phyloP scores from a whole-genome alignment of 257 asterid genomes.

The Cynanchum wilfordii region DNA sequence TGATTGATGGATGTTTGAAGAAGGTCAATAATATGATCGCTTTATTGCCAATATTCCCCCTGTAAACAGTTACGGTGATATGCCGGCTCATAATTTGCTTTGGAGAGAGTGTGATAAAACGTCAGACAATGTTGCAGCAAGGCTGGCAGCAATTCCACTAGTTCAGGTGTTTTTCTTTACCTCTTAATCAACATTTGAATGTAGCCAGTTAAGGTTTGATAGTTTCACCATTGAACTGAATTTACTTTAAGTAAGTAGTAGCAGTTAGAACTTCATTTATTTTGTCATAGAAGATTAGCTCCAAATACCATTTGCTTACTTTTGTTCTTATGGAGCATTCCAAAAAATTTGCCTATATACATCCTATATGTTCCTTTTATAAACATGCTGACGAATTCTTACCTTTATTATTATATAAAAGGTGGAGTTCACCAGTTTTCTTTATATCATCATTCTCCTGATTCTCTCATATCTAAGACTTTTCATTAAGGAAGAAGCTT shows the following conservation, averaged over 20 bases:
- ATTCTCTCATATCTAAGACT: not conserved
- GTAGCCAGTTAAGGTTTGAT: not conserved
- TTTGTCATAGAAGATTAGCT: too few species aligned
- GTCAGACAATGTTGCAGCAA: constrained; percentile 74
- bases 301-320: not conserved
- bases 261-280: not conserved
- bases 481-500: not conserved
- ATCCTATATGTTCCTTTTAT: not conserved
- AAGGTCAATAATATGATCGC: constrained; percentile 11
- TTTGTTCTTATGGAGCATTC: not conserved
- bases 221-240: not conserved
- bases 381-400: not conserved
- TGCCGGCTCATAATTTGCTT: constrained; percentile 86
- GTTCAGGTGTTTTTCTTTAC: constrained; percentile 59
- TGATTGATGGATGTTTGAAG: not conserved
- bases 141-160: constrained; percentile 85
- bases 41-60: constrained; percentile 14
- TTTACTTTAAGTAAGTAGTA: not conserved
- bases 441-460: not conserved
- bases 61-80: constrained; percentile 72
- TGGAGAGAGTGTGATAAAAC: constrained; percentile 97
- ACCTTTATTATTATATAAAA: too few species aligned
- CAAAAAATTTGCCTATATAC: not conserved
- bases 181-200: not conserved
- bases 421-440: not conserved